These are phyloP conservation scores for Endocladia muricata DNA, from an alignment of 31 red algal genomes.

Conservation along the genomic window DNA sequence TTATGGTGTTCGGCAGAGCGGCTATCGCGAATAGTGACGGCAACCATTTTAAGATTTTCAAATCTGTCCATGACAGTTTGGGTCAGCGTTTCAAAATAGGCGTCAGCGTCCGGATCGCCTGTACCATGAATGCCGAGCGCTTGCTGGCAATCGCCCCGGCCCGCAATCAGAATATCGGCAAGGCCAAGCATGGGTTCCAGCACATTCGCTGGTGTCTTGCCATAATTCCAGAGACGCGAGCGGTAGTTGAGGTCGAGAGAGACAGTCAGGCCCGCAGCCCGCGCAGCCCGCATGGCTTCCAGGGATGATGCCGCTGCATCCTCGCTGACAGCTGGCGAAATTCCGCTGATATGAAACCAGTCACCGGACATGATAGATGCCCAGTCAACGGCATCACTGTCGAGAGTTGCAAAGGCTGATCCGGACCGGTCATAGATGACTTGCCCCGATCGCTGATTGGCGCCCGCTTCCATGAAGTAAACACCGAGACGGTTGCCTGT, in stretches of 20 bases:
- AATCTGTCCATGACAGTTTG: not conserved
- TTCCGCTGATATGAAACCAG: not conserved
- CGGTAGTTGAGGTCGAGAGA: conserved; percentile 1
- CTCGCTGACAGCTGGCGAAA: not conserved
- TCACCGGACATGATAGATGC: not conserved
- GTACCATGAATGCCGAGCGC: not conserved
- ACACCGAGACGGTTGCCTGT: not conserved
- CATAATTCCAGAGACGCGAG: not conserved
- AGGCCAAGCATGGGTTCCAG: not conserved
- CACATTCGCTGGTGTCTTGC: not conserved
- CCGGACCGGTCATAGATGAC: not conserved
- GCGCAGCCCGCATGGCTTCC: not conserved
- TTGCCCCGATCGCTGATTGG: not conserved
- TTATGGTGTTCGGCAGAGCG: not conserved
- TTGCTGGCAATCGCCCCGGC: not conserved
- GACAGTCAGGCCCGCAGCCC: not conserved
- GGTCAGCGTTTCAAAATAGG: not conserved
- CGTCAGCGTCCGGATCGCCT: not conserved
- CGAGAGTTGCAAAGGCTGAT: not conserved
- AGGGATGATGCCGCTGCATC: not conserved
- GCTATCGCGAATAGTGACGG: not conserved
- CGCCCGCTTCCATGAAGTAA: not conserved
- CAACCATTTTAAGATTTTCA: not conserved
- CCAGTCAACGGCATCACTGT: not conserved
- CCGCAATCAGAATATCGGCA: not conserved